A percentile compares a stretch with the other conserved stretches of the same genome.
Conservation (phyloP, 495 filamentous ascomycete genomes). For the Lophiostoma macrostomum region DNA sequence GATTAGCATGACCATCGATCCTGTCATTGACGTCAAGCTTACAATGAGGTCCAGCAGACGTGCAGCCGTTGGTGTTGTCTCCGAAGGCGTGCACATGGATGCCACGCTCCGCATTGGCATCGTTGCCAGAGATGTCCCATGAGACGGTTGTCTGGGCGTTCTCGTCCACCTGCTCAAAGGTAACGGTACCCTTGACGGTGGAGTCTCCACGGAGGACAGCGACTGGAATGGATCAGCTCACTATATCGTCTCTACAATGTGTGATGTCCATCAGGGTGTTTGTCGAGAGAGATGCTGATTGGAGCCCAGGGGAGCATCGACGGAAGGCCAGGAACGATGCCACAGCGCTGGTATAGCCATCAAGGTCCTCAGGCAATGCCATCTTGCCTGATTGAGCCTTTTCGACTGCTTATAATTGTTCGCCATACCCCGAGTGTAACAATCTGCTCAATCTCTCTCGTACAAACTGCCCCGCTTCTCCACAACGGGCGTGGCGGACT, state of each 20-base stretch:
- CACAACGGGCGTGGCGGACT: not conserved
- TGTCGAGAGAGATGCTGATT: not conserved
- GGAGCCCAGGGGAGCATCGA: constrained; percentile 6
- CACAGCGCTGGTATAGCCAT: constrained; percentile 13
- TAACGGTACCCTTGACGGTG: constrained; percentile 85
- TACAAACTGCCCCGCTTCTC: constrained; percentile 9
- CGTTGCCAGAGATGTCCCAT: constrained; percentile 89
- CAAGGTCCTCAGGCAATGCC: constrained; percentile 21
- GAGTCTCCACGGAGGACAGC: constrained; percentile 96
- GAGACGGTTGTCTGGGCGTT: constrained; percentile 75
- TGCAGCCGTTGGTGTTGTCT: constrained; percentile 99
- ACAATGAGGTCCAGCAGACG: constrained; percentile 95
- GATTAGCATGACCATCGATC: no score
- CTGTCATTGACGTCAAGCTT: no score
- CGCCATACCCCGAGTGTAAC: not conserved
- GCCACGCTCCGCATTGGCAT: constrained; percentile 91
- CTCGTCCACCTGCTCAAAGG: constrained; percentile 89
- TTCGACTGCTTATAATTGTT: not conserved
- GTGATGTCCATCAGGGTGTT: constrained; percentile 8
- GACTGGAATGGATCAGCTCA: constrained; percentile 54
- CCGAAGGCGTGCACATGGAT: constrained; percentile 98
- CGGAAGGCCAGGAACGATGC: not conserved
- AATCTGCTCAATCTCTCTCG: constrained; percentile 36
- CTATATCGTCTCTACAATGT: not conserved
- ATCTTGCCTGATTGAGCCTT: constrained; percentile 11